These are phyloP conservation scores for Penicillium soppii DNA, from an alignment of 495 filamentous ascomycete genomes.

Conservation along the genomic window DNA sequence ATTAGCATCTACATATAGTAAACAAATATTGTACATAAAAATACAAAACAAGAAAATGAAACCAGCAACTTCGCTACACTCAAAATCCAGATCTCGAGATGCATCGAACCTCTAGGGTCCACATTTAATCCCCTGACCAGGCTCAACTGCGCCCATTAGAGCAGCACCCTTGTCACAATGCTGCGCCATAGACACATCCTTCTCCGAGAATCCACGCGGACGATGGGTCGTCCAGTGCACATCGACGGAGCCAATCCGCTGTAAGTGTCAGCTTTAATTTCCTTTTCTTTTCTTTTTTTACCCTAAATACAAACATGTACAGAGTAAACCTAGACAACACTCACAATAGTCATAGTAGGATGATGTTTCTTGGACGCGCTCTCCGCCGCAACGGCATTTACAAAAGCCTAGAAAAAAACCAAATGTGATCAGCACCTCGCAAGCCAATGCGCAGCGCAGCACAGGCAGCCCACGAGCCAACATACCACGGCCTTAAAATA, in stretches of 20 bases:
- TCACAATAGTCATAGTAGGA: slow-evolving; percentile 47
- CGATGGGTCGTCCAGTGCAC: slow-evolving; percentile 73
- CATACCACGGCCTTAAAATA: slow-evolving; percentile 48
- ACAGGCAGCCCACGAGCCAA: neutral
- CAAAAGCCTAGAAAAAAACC: slow-evolving; percentile 32
- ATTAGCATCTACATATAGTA: too few species aligned
- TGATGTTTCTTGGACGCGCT: slow-evolving; percentile 47
- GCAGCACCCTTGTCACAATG: slow-evolving; percentile 61
- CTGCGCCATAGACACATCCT: slow-evolving; percentile 64
- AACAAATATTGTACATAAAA: too few species aligned
- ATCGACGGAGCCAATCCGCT: slow-evolving; percentile 47
- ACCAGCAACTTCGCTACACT: too few species aligned
- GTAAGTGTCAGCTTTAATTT: slow-evolving; percentile 9
- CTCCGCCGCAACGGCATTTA: slow-evolving; percentile 41
- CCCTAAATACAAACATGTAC: neutral
- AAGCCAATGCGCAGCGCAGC: neutral
- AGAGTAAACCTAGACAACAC: slow-evolving; percentile 7
- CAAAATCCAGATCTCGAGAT: too few species aligned
- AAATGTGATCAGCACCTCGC: too few species aligned
- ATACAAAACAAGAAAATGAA: too few species aligned
- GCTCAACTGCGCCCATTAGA: slow-evolving; percentile 38
- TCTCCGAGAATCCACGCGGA: slow-evolving; percentile 65
- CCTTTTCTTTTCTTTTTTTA: neutral
- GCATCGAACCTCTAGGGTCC: too few species aligned
- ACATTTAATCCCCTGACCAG: slow-evolving; percentile 39